Base-by-base conservation (phyloP, 306 rosid genomes). In the Amphicarpaea edgeworthii region DNA sequence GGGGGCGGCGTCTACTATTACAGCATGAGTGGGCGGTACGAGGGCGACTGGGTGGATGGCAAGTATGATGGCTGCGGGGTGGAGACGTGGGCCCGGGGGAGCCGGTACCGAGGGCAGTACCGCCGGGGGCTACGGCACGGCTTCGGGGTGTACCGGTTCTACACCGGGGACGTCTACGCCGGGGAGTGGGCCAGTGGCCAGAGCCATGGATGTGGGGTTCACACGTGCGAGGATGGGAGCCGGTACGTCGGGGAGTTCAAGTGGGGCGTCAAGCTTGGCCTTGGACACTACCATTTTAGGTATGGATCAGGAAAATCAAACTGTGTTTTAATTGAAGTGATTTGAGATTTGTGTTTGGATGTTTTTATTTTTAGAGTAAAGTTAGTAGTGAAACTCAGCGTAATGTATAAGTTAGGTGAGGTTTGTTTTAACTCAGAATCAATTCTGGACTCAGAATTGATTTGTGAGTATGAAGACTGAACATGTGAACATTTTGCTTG, bases 231-330 rank as follows among this genome's bases (percentile, higher is more conserved):
- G 68, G 98, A 93, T 73, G 97, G 97, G 43, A 89, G 98, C 82
- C 77, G 85, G 50, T 93, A 89, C 78, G 86, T 82, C 67, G 98
- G 98, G 67, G 92, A 93, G 82, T 93, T 93, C 81, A 91, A 84
- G 85, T 91, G 91, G 95, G 98, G 96, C 58, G 90, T 91, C 34
- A 93, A 93, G 66, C 98, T 91, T 84, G 98, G 97, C 20, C 86
- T 87, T 65, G 98, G 98, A 7, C 97, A 85, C 65, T 93, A 93
- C 79, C 96, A 93, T 81, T 93, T 87, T 88, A 93, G 98, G 98
- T 93, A 68, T 34, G 17, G n/a, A 51, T n/a, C n/a, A n/a, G n/a
- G n/a, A n/a, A n/a, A n/a, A n/a, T n/a, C n/a, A n/a, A n/a, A n/a
- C n/a, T n/a, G 3, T 45, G 17, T n/a, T 47, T 45, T 1, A 28